Base-by-base conservation (phyloP, 148 eudicot genomes). In the Cornus suecica region DNA sequence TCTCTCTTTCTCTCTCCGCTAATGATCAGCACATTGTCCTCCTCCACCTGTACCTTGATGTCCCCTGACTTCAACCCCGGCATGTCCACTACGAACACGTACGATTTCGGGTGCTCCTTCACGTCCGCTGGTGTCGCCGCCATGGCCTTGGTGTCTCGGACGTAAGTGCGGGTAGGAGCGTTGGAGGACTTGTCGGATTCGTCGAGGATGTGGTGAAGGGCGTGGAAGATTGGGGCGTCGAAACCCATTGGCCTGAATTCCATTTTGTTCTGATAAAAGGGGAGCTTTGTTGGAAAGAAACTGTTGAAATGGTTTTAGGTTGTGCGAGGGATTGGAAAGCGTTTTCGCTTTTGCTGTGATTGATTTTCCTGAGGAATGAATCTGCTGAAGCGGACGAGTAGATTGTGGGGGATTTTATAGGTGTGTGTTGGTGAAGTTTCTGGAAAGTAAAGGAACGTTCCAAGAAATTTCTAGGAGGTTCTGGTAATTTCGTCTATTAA, bases 21-120 rank as follows among this genome's bases (percentile, higher is more conserved):
- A 20, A 91, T 80, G 61, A 89, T 75, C 48, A 93, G 71, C 74
- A 89, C 88, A 29, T 87, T 88, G 22, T 76, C 97, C 8, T 93
- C 94, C 68, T 88, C 97, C 26, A 93, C 69, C 63, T 88, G 87
- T 0, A 91, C 96, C 75, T 85, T 86, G 1, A 91, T 82, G 48
- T 93, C 90, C 4, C 82, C 88, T 5, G 85, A 70, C 70, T 79
- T 84, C 45, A 86, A 22, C 71, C 98, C 96, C 1, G 96, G 98
- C 96, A 91, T 89, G 82, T 93, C 96, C 73, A 91, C 69, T 5
- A 85, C 71, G 80, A 89, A 91, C 30, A 82, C 75, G 87, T 90
- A 90, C 6, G 86, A 65, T 26, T 77, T 82, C 2, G 91, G 91
- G 61, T 63, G 79, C 80, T 90, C 95, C 69, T 86, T 84, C 68